Conservation (phyloP, 257 asterid genomes). For the Jacaranda copaia region DNA sequence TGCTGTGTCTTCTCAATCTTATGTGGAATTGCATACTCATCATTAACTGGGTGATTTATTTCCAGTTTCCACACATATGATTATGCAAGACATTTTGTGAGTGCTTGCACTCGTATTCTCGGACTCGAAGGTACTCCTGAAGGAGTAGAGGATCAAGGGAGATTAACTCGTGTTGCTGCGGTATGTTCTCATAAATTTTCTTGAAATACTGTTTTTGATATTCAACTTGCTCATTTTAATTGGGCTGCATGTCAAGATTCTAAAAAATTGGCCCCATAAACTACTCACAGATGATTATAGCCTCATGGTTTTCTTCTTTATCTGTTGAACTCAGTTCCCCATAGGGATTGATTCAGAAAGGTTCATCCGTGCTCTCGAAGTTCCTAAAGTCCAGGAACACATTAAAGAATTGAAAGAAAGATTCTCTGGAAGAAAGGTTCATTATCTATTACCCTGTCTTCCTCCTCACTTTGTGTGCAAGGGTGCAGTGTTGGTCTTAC, state of each 20-base stretch:
- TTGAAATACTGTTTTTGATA: conserved; percentile 18
- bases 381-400: conserved; percentile 61
- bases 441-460: conserved; percentile 30
- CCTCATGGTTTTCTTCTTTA: conserved; percentile 34
- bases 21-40: conserved; percentile 37
- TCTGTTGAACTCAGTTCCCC: conserved; percentile 68
- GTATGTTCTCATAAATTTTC: conserved; percentile 49
- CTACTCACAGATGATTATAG: conserved; percentile 24
- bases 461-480: background rate
- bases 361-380: conserved; percentile 82
- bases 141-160: conserved; percentile 98
- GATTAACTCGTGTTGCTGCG: conserved; percentile 97
- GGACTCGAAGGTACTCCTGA: conserved; percentile 98
- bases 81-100: conserved; percentile 93
- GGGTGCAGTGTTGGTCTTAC: background rate
- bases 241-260: conserved; percentile 28
- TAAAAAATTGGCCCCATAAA: conserved; percentile 5
- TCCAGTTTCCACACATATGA: conserved; percentile 95
- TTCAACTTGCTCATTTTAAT: conserved; percentile 24
- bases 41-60: conserved; percentile 34
- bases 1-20: conserved; percentile 6
- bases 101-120: conserved; percentile 96
- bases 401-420: conserved; percentile 74
- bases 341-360: conserved; percentile 94
- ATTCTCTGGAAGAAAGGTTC: conserved; percentile 90